Evolutionary conservation across 768 basidiomycete genomes (phyloP).

Genomic region (Tephrocybe sp.): DNA sequence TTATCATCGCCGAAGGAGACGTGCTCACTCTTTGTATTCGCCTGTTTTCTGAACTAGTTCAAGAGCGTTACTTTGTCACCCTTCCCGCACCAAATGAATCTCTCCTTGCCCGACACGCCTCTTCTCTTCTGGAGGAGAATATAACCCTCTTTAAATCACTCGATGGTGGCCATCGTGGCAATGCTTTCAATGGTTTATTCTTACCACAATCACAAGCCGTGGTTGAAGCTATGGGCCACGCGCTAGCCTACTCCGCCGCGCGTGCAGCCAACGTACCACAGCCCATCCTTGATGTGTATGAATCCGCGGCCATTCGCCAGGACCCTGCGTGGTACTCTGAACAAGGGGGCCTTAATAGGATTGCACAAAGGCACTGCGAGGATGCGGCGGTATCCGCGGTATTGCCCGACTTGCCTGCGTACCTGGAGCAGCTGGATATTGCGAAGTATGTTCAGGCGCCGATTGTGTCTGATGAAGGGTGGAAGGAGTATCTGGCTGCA

Average conservation of each 20-base stretch:
- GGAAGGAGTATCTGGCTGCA: conserved; percentile 44
- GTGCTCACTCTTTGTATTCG: conserved; percentile 55
- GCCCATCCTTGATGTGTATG: conserved; percentile 58
- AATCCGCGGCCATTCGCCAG: conserved; percentile 48
- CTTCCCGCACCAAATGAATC: conserved; percentile 51
- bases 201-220: conserved; percentile 55
- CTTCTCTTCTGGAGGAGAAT: conserved; percentile 48
- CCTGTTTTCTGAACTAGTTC: conserved; percentile 58
- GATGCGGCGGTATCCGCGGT: conserved; percentile 44
- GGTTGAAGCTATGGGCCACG: conserved; percentile 64
- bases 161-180: conserved; percentile 47
- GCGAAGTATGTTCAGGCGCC: conserved; percentile 53
- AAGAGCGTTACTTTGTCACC: conserved; percentile 49
- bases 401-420: conserved; percentile 40
- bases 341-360: conserved; percentile 45
- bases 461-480: conserved; percentile 48
- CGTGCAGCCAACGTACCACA: conserved; percentile 41
- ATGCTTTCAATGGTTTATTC: conserved; percentile 50
- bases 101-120: conserved; percentile 52
- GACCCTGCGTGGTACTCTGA: conserved; percentile 65
- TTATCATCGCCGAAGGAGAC: conserved; percentile 59
- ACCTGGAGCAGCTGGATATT: conserved; percentile 46
- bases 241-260: conserved; percentile 59
- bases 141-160: conserved; percentile 34
- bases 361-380: conserved; percentile 46